Conservation (phyloP, 1,139 yeast genomes). For the Geotrichum histeridarum region DNA sequence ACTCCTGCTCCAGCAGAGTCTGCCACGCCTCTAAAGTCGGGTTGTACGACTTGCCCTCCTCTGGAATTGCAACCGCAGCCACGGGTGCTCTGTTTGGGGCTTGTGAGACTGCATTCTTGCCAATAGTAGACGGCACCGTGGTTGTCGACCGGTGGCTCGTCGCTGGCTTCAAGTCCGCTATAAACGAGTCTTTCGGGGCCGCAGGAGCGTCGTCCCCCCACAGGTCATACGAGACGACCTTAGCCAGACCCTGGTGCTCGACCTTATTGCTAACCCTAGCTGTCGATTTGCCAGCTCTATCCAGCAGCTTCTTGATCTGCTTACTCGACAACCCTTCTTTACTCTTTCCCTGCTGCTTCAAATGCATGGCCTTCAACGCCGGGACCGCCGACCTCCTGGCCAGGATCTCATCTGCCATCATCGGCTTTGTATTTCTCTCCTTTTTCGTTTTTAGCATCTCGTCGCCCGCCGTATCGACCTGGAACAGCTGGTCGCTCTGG, state of each 20-base stretch:
- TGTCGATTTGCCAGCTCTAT: conserved; percentile 59
- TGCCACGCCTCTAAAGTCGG: conserved; percentile 87
- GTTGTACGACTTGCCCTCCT: conserved; percentile 89
- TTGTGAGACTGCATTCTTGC: conserved; percentile 49
- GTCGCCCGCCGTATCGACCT: conserved; percentile 69
- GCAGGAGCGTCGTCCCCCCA: conserved; percentile 43
- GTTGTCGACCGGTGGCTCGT: conserved; percentile 23
- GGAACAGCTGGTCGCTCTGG: conserved; percentile 49
- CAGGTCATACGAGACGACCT: conserved; percentile 52
- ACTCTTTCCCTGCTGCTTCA: conserved; percentile 37
- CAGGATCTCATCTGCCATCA: conserved; percentile 70
- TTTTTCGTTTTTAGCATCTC: conserved; percentile 35
- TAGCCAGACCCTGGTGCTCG: conserved; percentile 52
- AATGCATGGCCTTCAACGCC: conserved; percentile 47
- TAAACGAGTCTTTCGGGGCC: conserved; percentile 17
- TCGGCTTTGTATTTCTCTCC: conserved; percentile 42
- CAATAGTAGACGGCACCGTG: conserved; percentile 44
- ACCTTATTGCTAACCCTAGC: conserved; percentile 46
- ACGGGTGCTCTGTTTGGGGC: conserved; percentile 27
- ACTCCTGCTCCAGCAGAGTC: conserved; percentile 61
- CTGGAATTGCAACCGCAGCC: conserved; percentile 51
- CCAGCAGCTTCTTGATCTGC: conserved; percentile 65
- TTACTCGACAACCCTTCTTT: conserved; percentile 59
- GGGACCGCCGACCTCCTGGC: conserved; percentile 74
- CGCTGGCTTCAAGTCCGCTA: conserved; percentile 21